Evolutionary conservation across 2,329 filamentous ascomycete species (phyloP), one percentile per base, ranked within the genome.

Genomic region (Microdochium trichocladiopsis): DNA sequence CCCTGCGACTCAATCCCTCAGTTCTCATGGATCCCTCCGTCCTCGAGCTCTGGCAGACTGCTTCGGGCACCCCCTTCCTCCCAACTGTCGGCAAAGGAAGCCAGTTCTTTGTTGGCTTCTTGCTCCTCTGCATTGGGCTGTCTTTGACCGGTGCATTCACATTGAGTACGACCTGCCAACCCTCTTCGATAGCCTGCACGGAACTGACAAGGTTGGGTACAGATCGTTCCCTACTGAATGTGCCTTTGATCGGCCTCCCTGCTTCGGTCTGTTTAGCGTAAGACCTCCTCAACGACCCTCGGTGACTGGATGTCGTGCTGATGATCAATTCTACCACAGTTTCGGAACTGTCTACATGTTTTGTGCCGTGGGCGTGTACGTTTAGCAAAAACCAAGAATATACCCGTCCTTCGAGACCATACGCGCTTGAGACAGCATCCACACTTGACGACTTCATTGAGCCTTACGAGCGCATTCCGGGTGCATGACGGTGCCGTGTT

Each of bases 311-410:
- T 31, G 45, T 53, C 47, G n/a, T 25, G 21, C 47, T 48, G 16
- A 48, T 21, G 10, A 4, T 14, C 18, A 6, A 10, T 48, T 4
- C 9, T 11, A 25, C n/a, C 24, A 12, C 65, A 96, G 93, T 50
- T 88, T 96, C 70, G 94, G 94, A 62, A 87, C 93, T 50, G 91
- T 99, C 47, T 96, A 94, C 74, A 96, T 96, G 87, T 97, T 99
- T 74, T 99, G 94, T 73, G 94, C 92, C 55, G 94, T 94, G 68
- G 94, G 94, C 69, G 94, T 99, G 67, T 97, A 99, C 84, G 90
- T 99, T 70, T 99, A 83, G 73, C 57, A 43, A 52, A 55, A 55
- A 53, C 54, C 47, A 61, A 77, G 69, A 82, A 73, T 45, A 45
- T 45, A 45, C 41, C 41, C 41, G 22, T 21, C 41, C 41, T 45